phyloP scores from a whole-genome alignment of 2,329 filamentous ascomycete species.

The Huntiella omanensis region DNA sequence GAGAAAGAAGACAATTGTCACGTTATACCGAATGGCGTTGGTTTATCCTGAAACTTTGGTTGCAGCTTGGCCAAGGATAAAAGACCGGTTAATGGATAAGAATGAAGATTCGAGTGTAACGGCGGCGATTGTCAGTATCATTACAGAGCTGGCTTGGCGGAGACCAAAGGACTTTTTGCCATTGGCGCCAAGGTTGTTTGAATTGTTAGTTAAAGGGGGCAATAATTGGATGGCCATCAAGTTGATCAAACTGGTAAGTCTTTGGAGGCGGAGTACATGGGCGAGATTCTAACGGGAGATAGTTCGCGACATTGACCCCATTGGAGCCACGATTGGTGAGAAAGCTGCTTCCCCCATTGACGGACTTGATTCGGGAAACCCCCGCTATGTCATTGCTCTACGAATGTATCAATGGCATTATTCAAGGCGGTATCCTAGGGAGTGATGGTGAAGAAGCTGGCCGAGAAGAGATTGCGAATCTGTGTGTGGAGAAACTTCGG shows the following conservation, averaged over 20 bases:
- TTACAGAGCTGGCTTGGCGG: slow-evolving; percentile 90
- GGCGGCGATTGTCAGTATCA: slow-evolving; percentile 87
- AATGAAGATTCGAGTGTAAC: slow-evolving; percentile 84
- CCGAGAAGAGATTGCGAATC: slow-evolving; percentile 73
- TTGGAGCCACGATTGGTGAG: slow-evolving; percentile 79
- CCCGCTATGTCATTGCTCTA: slow-evolving; percentile 96
- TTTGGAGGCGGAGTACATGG: background rate
- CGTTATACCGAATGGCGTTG: slow-evolving; percentile 76
- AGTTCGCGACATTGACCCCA: slow-evolving; percentile 90
- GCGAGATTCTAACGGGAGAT: background rate
- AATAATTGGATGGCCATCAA: slow-evolving; percentile 99
- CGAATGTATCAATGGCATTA: slow-evolving; percentile 96
- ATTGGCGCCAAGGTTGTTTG: slow-evolving; percentile 77
- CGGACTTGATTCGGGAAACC: slow-evolving; percentile 82
- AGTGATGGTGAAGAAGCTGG: slow-evolving; percentile 62
- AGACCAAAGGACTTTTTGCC: slow-evolving; percentile 86
- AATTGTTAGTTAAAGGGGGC: slow-evolving; percentile 72
- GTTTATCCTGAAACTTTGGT: slow-evolving; percentile 93
- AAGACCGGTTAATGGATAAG: slow-evolving; percentile 79
- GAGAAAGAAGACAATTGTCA: slow-evolving; percentile 90
- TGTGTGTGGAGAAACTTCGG: slow-evolving; percentile 83
- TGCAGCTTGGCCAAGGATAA: slow-evolving; percentile 92
- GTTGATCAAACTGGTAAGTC: slow-evolving; percentile 74
- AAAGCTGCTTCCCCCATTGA: slow-evolving; percentile 79
- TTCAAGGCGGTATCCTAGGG: slow-evolving; percentile 84